Base-by-base conservation (phyloP, 495 filamentous ascomycete genomes). In the Penicillium egyptiacum region DNA sequence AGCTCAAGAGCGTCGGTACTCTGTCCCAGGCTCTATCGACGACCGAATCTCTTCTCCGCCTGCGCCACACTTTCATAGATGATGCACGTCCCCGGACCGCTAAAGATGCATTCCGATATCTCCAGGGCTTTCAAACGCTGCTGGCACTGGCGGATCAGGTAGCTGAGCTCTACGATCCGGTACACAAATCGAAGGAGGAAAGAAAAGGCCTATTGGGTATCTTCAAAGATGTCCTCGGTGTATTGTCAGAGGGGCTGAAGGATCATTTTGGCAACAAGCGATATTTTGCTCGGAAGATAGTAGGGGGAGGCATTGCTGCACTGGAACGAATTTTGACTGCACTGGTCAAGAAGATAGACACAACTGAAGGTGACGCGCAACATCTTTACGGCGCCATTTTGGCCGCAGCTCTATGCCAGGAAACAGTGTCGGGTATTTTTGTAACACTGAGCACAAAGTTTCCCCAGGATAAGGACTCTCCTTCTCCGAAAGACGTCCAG, bases 381-480 rank as follows among this genome's bases (percentile, higher is more conserved):
- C 87, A 91, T 67, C 74, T 96, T 2, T 95, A 95, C 73, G 91
- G 91, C 16, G 83, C 85, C 59, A 81, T 97, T n/a, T 76, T 97
- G 50, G 84, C 89, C 6, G 92, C 93, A 65, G 86, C 87, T 8
- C 71, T 96, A 39, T 89, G 90, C 51, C 89, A 96, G 66, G 85
- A 88, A 66, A 78, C 82, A 6, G 72, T 88, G 37, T 78, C 83
- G 33, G 71, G 76, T 50, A 62, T 76, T 26, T 77, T 78, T 53
- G 63, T 67, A 57, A 61, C 67, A 31, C 55, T 76, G 48, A 52
- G 51, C 40, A 56, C 70, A 17, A 74, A 74, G 39, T 62, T 72
- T 41, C 51, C 53, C 25, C 52, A 56, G 17, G 46, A 46, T 42
- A 37, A 55, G 14, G 54, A 47, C 8, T 43, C 51, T 1, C 5